Percentiles rank a stretch among this genome's conserved stretches.
Conservation (phyloP, 306 rosid species). For the Prunus campanulata region DNA sequence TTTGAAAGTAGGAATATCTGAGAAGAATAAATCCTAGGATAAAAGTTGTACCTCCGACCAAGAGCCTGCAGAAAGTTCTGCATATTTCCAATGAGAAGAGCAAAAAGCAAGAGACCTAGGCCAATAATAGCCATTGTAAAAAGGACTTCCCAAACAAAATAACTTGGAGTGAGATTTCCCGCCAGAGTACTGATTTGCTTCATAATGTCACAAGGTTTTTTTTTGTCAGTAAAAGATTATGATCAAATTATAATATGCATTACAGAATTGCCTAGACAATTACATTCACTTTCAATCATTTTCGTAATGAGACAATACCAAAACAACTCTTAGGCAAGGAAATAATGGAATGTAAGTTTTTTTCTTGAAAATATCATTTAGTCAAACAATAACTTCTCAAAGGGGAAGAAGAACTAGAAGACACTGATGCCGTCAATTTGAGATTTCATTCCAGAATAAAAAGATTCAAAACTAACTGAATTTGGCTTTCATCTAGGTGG, state of each 20-base stretch:
- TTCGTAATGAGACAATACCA: neutral
- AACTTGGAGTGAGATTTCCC: conserved; percentile 67
- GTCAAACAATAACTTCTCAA: neutral
- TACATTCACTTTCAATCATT: neutral
- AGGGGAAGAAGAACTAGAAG: neutral
- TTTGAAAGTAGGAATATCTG: neutral
- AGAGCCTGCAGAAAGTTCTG: conserved; percentile 91
- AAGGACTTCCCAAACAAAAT: conserved; percentile 68
- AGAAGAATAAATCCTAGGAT: neutral
- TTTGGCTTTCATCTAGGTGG: neutral
- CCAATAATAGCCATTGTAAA: conserved; percentile 76
- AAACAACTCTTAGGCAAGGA: neutral
- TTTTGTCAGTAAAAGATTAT: conserved; percentile 13
- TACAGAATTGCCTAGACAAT: neutral
- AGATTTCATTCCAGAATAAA: neutral
- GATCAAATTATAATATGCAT: conserved; percentile 10
- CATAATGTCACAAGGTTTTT: conserved; percentile 17
- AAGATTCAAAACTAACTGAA: neutral
- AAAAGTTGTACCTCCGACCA: conserved; percentile 52
- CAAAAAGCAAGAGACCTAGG: conserved; percentile 82
- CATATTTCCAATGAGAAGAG: conserved; percentile 83
- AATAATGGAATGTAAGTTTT: neutral
- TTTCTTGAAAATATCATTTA: neutral
- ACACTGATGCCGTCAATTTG: neutral
- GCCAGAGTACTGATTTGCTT: conserved; percentile 93